These are phyloP conservation scores for Microcos paniculata DNA, from an alignment of 345 rosid species.

Conservation along the genomic window DNA sequence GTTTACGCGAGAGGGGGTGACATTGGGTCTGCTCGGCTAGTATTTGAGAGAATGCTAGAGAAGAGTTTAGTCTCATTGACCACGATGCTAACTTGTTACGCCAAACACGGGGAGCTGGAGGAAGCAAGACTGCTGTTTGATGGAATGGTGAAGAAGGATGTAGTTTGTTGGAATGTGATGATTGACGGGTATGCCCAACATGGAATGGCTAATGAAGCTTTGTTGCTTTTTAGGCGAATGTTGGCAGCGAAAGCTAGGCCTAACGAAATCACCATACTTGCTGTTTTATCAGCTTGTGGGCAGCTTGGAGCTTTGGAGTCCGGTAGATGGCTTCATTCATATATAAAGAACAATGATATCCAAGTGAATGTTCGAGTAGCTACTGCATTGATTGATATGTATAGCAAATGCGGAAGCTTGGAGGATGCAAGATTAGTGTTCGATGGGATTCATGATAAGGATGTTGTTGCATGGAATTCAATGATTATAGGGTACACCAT, in stretches of 20 bases:
- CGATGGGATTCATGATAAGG: slow-evolving; percentile 34
- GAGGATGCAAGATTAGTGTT: slow-evolving; percentile 63
- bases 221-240: slow-evolving; percentile 54
- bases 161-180: slow-evolving; percentile 78
- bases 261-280: slow-evolving; percentile 52
- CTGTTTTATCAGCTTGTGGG: slow-evolving; percentile 69
- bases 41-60: slow-evolving; percentile 67
- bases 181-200: slow-evolving; percentile 62
- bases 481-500: slow-evolving; percentile 66
- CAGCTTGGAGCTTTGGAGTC: slow-evolving; percentile 72
- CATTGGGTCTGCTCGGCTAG: slow-evolving; percentile 47
- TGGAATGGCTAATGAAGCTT: slow-evolving; percentile 44
- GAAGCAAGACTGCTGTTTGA: slow-evolving; percentile 57
- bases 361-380: slow-evolving; percentile 38
- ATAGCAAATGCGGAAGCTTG: slow-evolving; percentile 75
- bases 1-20: slow-evolving; percentile 64
- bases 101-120: slow-evolving; percentile 49
- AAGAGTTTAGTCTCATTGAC: slow-evolving; percentile 64
- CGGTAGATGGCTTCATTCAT: slow-evolving; percentile 78
- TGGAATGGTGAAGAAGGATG: slow-evolving; percentile 51
- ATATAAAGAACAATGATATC: slow-evolving; percentile 33
- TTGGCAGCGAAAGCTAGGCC: slow-evolving; percentile 42
- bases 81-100: slow-evolving; percentile 73
- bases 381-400: slow-evolving; percentile 73
- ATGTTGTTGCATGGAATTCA: slow-evolving; percentile 67